Conservation (phyloP, 176 grass and related monocot genomes). For the Zea luxurians region DNA sequence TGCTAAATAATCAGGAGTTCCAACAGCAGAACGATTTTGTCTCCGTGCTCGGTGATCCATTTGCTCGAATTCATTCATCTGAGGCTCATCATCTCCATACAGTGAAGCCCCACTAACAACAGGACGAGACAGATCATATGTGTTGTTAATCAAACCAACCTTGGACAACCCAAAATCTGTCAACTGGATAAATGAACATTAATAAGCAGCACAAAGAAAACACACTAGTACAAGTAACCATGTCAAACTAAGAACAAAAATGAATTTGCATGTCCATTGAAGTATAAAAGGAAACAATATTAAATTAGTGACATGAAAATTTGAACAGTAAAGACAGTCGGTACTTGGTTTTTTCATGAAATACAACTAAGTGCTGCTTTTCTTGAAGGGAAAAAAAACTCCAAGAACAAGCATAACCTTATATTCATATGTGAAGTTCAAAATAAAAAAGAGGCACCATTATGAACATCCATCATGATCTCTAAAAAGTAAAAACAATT, state of each 20-base stretch:
- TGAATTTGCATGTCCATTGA: neutral
- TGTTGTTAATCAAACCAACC: slow-evolving; percentile 99
- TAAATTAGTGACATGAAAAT: slow-evolving; percentile 20
- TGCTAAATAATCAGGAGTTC: slow-evolving; percentile 98
- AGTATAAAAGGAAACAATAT: neutral
- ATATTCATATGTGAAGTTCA: slow-evolving; percentile 4
- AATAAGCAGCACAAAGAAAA: slow-evolving; percentile 33
- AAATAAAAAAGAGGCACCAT: neutral
- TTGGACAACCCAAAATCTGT: slow-evolving; percentile 99
- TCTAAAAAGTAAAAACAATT: slow-evolving; percentile 22
- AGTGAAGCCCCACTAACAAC: slow-evolving; percentile 83
- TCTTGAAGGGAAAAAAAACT: slow-evolving; percentile 14
- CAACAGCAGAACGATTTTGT: slow-evolving; percentile 95
- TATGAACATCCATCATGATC: slow-evolving; percentile 22
- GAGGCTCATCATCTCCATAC: slow-evolving; percentile 92
- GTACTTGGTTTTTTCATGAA: slow-evolving; percentile 4
- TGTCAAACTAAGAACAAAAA: slow-evolving; percentile 12
- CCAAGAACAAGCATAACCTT: neutral
- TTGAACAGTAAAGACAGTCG: neutral
- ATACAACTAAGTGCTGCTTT: neutral
- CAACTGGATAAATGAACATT: slow-evolving; percentile 71
- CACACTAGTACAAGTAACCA: slow-evolving; percentile 13
- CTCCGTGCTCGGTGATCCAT: slow-evolving; percentile 71
- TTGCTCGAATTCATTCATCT: slow-evolving; percentile 69
- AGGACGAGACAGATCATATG: slow-evolving; percentile 92